Base-by-base conservation (phyloP, 352 stramenopile species). In the Globisporangium camurandrum region DNA sequence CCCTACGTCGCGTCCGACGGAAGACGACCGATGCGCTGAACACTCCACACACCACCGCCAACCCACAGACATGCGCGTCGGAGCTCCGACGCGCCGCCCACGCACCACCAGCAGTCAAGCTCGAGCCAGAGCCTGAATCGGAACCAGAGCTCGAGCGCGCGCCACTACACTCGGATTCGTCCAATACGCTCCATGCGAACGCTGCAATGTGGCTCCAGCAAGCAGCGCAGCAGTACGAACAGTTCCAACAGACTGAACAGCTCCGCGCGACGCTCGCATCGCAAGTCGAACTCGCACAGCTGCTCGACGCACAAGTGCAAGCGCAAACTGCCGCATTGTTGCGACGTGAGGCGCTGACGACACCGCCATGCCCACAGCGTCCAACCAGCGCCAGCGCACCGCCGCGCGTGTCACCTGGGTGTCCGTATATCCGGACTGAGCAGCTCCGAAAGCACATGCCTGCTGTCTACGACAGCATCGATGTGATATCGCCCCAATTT, bases 251-350 rank as follows among this genome's bases (percentile, higher is more conserved):
- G 30, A 55, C 69, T 0, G 68, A 77, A 43, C 64, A 59, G 14
- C 52, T 81, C 8, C 74, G 69, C 22, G 55, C 49, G 10, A 64
- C 64, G 17, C 40, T 81, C 30, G 46, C 65, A 30, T 51, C 55
- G 17, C 69, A 81, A 52, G 59, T 75, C 42, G 68, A 78, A 42
- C 54, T 81, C 37, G 47, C 60, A n/a, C 68, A 75, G 46, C 64
- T 54, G 10, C 61, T 79, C 3, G 24, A 49, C 26, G 34, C 34
- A 4, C 42, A 51, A 1, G 37, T 51, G 8, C 42, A 51, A 23
- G 51, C 45, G 9, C 38, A 40, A 3, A 4, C 22, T 3, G 38
- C 19, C 2, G 19, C 46, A 4, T 22, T 46, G 40, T 22, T 46
- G 33, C 40, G 40, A 17, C 12, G 11, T 4, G 20, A 19, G 3